Conservation (phyloP, 257 asterid species). For the Fraxinus excelsior region DNA sequence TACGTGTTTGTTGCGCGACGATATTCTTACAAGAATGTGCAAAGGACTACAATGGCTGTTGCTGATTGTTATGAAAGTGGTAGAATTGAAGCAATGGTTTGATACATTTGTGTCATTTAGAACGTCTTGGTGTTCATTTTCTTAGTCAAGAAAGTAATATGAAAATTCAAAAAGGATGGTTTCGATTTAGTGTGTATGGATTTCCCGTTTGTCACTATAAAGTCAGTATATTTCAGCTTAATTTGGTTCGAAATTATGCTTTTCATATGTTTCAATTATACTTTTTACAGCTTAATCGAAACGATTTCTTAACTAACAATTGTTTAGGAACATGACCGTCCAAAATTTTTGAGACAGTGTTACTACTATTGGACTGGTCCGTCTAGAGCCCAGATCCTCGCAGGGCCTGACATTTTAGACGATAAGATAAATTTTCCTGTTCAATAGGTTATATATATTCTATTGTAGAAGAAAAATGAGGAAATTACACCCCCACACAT, state of each 20-base stretch:
- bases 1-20: conserved; percentile 52
- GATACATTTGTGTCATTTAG: not conserved
- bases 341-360: no score
- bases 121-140: not conserved
- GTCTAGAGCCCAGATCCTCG: no score
- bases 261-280: not conserved
- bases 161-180: not conserved
- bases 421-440: no score
- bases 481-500: no score
- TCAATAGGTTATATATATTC: no score
- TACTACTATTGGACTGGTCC: no score
- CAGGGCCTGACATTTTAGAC: no score
- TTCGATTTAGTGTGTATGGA: not conserved
- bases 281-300: not conserved
- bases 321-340: no score
- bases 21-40: conserved; percentile 73
- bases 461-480: no score
- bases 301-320: no score
- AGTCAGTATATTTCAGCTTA: not conserved
- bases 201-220: not conserved
- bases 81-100: not conserved
- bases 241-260: not conserved
- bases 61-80: conserved; percentile 40
- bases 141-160: not conserved
- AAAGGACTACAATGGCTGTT: conserved; percentile 45